phyloP scores from a whole-genome alignment of 2,329 filamentous ascomycete species.

The Exophiala lecanii-corni region DNA sequence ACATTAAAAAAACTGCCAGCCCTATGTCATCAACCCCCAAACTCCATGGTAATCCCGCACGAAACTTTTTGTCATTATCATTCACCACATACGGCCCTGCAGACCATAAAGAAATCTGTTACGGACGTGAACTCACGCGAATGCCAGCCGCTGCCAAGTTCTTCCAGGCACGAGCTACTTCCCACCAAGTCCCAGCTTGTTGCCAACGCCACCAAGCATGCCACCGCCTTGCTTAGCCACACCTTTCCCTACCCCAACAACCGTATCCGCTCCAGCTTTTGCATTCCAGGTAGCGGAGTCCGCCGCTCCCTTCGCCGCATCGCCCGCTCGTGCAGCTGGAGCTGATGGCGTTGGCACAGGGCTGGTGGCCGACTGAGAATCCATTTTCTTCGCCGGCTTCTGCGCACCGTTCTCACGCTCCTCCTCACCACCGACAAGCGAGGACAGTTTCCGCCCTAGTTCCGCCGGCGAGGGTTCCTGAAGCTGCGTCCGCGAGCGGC shows the following conservation, averaged over 20 bases:
- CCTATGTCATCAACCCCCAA: too few species aligned
- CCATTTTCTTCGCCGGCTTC: too few species aligned
- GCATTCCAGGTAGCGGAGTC: not conserved
- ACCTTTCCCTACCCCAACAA: conserved; percentile 3
- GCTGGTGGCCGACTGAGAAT: too few species aligned
- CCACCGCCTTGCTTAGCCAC: conserved; percentile 7
- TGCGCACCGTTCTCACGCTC: not conserved
- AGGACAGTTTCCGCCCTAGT: conserved; percentile 6
- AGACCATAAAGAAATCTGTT: too few species aligned
- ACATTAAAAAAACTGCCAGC: too few species aligned
- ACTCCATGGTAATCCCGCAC: too few species aligned
- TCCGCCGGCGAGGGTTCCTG: conserved; percentile 8
- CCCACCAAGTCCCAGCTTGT: not conserved
- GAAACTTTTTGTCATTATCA: too few species aligned
- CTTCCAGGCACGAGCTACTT: too few species aligned
- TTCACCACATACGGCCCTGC: too few species aligned
- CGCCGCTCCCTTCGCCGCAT: conserved; percentile 1
- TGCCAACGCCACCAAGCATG: conserved; percentile 9
- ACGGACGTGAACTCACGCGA: too few species aligned
- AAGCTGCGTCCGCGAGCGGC: conserved; percentile 1
- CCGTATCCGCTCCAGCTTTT: conserved; percentile 2
- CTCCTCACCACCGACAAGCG: not conserved
- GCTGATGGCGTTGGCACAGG: not conserved
- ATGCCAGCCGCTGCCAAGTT: too few species aligned
- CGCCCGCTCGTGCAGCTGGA: not conserved